Conservation (phyloP, 2,329 filamentous ascomycete genomes). For the Dactylellina sp. region DNA sequence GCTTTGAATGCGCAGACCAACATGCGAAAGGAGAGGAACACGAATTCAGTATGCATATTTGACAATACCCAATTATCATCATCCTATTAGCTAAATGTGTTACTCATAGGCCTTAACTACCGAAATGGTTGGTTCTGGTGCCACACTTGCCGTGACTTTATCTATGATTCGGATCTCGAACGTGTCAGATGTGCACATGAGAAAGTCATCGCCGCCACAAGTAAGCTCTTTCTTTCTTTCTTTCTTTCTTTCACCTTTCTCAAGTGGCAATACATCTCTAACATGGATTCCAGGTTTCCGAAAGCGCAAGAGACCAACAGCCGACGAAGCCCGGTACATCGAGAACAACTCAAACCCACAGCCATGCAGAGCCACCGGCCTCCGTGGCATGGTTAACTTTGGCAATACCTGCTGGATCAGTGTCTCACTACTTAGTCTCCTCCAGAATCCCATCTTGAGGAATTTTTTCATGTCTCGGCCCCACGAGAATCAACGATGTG, state of each 20-base stretch:
- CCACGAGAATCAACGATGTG: slow-evolving; percentile 81
- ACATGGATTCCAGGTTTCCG: slow-evolving; percentile 16
- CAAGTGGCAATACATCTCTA: not conserved
- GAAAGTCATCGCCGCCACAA: slow-evolving; percentile 74
- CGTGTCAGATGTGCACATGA: slow-evolving; percentile 71
- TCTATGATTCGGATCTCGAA: slow-evolving; percentile 84
- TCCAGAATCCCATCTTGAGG: slow-evolving; percentile 91
- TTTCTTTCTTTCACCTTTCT: slow-evolving; percentile 67
- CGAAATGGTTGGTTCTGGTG: slow-evolving; percentile 78
- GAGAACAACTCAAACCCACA: slow-evolving; percentile 80
- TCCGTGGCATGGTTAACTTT: slow-evolving; percentile 94
- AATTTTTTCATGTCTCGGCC: slow-evolving; percentile 94
- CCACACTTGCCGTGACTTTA: slow-evolving; percentile 82
- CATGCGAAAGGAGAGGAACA: slow-evolving; percentile 58
- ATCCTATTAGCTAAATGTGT: not conserved
- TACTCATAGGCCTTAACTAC: slow-evolving; percentile 71
- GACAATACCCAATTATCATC: not conserved
- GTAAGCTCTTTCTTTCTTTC: slow-evolving; percentile 72
- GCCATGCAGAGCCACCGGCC: slow-evolving; percentile 82
- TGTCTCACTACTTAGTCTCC: slow-evolving; percentile 89
- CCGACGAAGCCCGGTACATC: slow-evolving; percentile 80
- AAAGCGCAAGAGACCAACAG: slow-evolving; percentile 46
- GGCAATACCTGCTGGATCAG: slow-evolving; percentile 99
- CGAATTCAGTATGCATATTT: slow-evolving; percentile 57
- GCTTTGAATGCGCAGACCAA: slow-evolving; percentile 58